Evolutionary conservation across 2,329 filamentous ascomycete genomes (phyloP).

Genomic region (Didymella pinodella): DNA sequence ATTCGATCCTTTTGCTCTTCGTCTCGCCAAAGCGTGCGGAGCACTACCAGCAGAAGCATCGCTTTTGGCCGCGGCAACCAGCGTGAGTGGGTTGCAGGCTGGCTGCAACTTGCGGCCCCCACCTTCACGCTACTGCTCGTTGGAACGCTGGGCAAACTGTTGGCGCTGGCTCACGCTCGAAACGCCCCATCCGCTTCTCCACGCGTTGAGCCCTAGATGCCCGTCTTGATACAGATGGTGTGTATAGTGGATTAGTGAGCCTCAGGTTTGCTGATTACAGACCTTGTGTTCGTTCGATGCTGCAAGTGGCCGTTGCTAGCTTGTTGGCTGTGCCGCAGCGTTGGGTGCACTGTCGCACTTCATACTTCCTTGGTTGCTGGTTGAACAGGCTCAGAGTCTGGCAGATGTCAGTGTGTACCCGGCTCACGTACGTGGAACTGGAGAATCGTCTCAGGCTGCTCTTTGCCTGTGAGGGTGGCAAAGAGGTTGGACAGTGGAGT

Average conservation of each 20-base stretch:
- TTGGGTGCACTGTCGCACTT: slow-evolving; percentile 1
- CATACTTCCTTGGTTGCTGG: slow-evolving; percentile 1
- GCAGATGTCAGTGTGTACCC: not conserved
- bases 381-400: not conserved
- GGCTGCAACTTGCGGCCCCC: not conserved
- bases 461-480: not conserved
- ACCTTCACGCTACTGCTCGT: slow-evolving; percentile 6
- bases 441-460: not conserved
- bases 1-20: not conserved
- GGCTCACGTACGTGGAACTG: not conserved
- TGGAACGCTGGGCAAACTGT: slow-evolving; percentile 22
- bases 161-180: slow-evolving; percentile 28
- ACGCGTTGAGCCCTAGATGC: slow-evolving; percentile 12
- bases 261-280: slow-evolving; percentile 15
- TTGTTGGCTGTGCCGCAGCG: slow-evolving; percentile 7
- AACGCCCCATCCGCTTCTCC: slow-evolving; percentile 27
- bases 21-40: slow-evolving; percentile 2
- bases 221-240: slow-evolving; percentile 9
- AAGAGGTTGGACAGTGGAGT: not conserved
- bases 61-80: slow-evolving; percentile 8
- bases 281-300: slow-evolving; percentile 16
- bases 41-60: slow-evolving; percentile 5
- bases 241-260: slow-evolving; percentile 12
- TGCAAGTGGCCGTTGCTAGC: slow-evolving; percentile 20
- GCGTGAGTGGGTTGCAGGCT: slow-evolving; percentile 2